A percentile compares a stretch with the other conserved stretches of the same genome.
Evolutionary conservation across 352 stramenopile species (phyloP).

Genomic region (Phytophthora cactorum): DNA sequence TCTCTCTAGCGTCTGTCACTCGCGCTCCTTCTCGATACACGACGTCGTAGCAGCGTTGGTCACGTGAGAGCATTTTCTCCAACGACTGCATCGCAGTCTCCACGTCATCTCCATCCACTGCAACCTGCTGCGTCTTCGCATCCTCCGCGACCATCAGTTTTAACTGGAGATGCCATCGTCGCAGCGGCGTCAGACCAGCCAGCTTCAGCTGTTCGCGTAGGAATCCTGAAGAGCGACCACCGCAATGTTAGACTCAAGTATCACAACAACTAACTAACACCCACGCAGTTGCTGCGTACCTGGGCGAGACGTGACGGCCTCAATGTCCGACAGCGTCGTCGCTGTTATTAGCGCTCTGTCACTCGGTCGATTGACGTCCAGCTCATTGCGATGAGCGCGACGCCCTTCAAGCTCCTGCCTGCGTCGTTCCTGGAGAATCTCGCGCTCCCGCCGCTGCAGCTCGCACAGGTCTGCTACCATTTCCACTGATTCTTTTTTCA

Average conservation of each 20-base stretch:
- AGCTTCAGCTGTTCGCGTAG: conserved; percentile 41
- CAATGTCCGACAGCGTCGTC: conserved; percentile 28
- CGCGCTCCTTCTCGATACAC: conserved; percentile 38
- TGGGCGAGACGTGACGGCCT: conserved; percentile 28
- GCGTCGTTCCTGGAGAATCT: conserved; percentile 11
- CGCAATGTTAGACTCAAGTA: not conserved
- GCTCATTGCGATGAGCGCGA: conserved; percentile 4
- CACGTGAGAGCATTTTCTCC: conserved; percentile 16
- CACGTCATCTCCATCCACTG: conserved; percentile 4
- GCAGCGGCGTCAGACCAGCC: conserved; percentile 33
- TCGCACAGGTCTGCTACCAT: not conserved
- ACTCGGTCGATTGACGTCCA: not conserved
- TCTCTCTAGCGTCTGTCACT: conserved; percentile 35
- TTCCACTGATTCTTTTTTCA: not conserved
- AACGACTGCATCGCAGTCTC: conserved; percentile 16
- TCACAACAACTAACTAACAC: too few species aligned
- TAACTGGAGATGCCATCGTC: conserved; percentile 52
- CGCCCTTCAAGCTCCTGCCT: conserved; percentile 26
- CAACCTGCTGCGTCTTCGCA: not conserved
- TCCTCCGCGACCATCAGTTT: conserved; percentile 38
- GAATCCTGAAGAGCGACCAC: conserved; percentile 45
- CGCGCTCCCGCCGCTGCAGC: not conserved
- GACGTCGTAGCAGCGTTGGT: conserved; percentile 55
- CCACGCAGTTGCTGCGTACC: conserved; percentile 15
- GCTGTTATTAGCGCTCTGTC: not conserved